phyloP scores from a whole-genome alignment of 2,329 filamentous ascomycete genomes.

The Verticillium zaregamsianum region DNA sequence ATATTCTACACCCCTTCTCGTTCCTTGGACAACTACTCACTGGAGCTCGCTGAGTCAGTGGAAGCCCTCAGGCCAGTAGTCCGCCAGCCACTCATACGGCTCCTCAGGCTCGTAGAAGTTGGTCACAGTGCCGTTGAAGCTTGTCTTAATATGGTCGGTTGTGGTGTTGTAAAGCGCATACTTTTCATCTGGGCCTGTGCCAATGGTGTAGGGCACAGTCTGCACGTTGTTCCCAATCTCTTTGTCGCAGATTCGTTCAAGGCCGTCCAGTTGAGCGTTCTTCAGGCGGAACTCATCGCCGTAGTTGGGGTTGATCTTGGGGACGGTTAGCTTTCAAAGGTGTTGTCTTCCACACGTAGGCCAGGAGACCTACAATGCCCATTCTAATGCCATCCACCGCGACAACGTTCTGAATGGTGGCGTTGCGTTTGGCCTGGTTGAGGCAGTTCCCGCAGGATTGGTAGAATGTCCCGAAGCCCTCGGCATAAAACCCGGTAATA shows the following conservation, averaged over 20 bases:
- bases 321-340: not conserved
- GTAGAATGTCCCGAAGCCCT: constrained; percentile 23
- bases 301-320: constrained; percentile 22
- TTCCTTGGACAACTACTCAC: not conserved
- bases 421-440: constrained; percentile 18
- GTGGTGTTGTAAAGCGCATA: constrained; percentile 23
- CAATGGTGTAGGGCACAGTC: constrained; percentile 18
- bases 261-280: constrained; percentile 17
- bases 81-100: constrained; percentile 51
- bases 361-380: constrained; percentile 17
- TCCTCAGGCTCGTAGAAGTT: constrained; percentile 20
- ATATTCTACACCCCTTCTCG: not conserved
- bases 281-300: constrained; percentile 23
- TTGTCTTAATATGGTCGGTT: constrained; percentile 16
- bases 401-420: constrained; percentile 22
- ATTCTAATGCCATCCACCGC: constrained; percentile 16
- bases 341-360: fast-evolving
- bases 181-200: constrained; percentile 20
- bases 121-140: constrained; percentile 16
- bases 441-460: constrained; percentile 24
- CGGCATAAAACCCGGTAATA: constrained; percentile 23
- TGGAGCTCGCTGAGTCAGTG: not conserved
- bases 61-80: constrained; percentile 36
- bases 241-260: constrained; percentile 19
- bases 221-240: constrained; percentile 25